Evolutionary conservation across 352 stramenopile species (phyloP).

Genomic region (Pythium inflatum): DNA sequence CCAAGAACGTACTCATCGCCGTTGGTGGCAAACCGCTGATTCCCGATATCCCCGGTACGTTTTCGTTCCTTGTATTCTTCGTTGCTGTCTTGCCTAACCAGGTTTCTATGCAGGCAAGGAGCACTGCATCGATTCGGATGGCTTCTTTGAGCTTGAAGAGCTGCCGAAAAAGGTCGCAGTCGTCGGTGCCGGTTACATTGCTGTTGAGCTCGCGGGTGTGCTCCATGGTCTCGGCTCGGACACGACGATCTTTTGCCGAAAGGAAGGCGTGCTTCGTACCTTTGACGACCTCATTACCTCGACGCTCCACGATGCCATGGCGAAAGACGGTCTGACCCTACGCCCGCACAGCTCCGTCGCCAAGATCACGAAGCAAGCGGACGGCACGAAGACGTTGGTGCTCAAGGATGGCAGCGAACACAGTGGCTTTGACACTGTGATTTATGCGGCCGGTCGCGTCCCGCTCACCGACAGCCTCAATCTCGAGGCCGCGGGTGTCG

Average conservation of each 20-base stretch:
- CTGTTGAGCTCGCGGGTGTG: slow-evolving; percentile 95
- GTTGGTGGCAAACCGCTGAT: slow-evolving; percentile 90
- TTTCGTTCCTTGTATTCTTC: too few species aligned
- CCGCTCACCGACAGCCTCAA: slow-evolving; percentile 88
- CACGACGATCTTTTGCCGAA: slow-evolving; percentile 90
- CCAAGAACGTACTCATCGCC: slow-evolving; percentile 96
- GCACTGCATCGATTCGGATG: slow-evolving; percentile 95
- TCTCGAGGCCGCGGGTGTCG: slow-evolving; percentile 78
- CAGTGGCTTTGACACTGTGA: slow-evolving; percentile 54
- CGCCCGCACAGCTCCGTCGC: slow-evolving; percentile 51
- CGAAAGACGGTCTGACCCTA: slow-evolving; percentile 55
- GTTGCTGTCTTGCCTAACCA: too few species aligned
- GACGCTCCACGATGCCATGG: slow-evolving; percentile 64
- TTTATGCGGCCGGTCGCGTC: slow-evolving; percentile 85
- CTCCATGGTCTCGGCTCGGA: slow-evolving; percentile 94
- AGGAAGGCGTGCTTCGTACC: slow-evolving; percentile 81
- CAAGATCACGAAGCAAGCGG: slow-evolving; percentile 46
- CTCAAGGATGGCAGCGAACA: slow-evolving; percentile 4
- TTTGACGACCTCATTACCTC: slow-evolving; percentile 90
- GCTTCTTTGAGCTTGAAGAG: slow-evolving; percentile 96
- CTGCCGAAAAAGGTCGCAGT: slow-evolving; percentile 94
- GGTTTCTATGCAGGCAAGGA: slow-evolving; percentile 88
- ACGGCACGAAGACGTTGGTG: slow-evolving; percentile 53
- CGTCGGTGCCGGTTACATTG: slow-evolving; percentile 98
- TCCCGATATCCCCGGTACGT: slow-evolving; percentile 60